Conservation (phyloP, 2,329 filamentous ascomycete species). For the Catunica adiposa region DNA sequence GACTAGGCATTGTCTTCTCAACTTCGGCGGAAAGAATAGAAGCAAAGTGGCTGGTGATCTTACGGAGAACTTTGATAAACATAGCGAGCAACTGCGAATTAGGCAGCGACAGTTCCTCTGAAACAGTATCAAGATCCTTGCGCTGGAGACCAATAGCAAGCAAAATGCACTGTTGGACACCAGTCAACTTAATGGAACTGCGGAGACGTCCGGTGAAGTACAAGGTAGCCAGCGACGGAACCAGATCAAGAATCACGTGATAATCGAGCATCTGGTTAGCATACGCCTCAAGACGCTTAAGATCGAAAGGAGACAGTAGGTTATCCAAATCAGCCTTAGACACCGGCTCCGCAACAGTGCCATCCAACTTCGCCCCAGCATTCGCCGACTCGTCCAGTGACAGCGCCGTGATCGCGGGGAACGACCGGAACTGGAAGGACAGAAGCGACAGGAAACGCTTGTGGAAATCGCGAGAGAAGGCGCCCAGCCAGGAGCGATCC, state of each 20-base stretch:
- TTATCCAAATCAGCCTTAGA: constrained; percentile 61
- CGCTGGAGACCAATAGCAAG: constrained; percentile 83
- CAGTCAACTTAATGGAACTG: constrained; percentile 50
- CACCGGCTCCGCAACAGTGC: constrained; percentile 34
- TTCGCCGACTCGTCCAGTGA: constrained; percentile 78
- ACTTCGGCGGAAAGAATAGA: constrained; percentile 58
- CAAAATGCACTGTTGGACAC: constrained; percentile 74
- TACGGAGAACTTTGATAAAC: constrained; percentile 92
- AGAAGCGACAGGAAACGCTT: constrained; percentile 78
- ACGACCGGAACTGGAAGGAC: constrained; percentile 80
- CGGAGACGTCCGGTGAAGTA: constrained; percentile 72
- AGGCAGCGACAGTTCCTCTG: constrained; percentile 59
- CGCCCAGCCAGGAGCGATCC: constrained; percentile 72
- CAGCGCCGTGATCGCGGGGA: constrained; percentile 61
- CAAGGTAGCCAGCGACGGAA: constrained; percentile 64
- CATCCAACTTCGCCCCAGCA: constrained; percentile 50
- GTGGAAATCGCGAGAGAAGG: constrained; percentile 87
- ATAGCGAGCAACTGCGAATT: constrained; percentile 76
- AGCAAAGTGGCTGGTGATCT: constrained; percentile 66
- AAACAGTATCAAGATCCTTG: constrained; percentile 67
- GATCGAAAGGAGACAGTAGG: constrained; percentile 73
- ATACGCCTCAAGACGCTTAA: constrained; percentile 89
- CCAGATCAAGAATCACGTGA: constrained; percentile 86
- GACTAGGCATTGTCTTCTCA: constrained; percentile 45
- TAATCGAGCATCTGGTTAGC: constrained; percentile 96